phyloP scores from a whole-genome alignment of 257 asterid species.

The Eustoma russellianum region DNA sequence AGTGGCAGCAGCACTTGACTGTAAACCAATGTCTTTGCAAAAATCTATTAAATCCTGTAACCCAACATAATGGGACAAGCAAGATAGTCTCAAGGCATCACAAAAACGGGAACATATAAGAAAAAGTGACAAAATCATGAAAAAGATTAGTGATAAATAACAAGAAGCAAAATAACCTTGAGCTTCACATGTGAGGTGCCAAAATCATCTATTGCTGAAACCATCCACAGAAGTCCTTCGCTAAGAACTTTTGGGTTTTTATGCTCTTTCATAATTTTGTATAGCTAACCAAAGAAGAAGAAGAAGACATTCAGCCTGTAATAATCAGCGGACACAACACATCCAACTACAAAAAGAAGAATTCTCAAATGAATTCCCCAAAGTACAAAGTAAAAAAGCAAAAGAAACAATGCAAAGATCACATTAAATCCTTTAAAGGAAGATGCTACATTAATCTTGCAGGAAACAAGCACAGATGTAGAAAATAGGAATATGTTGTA shows the following conservation, averaged over 20 bases:
- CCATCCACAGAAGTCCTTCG: slow-evolving; percentile 96
- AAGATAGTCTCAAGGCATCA: background rate
- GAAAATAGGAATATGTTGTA: too few species aligned
- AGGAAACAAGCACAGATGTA: too few species aligned
- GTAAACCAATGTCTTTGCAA: slow-evolving; percentile 93
- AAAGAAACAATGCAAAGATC: too few species aligned
- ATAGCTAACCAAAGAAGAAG: slow-evolving; percentile 37
- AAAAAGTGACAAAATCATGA: background rate
- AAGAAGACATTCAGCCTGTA: too few species aligned
- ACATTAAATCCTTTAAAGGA: too few species aligned
- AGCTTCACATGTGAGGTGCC: slow-evolving; percentile 71
- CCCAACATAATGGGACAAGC: background rate
- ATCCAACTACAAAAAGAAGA: background rate
- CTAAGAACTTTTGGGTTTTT: slow-evolving; percentile 98
- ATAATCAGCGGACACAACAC: background rate
- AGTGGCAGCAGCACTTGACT: slow-evolving; percentile 97
- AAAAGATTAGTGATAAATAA: background rate
- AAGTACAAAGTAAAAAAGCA: too few species aligned
- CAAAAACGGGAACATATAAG: too few species aligned
- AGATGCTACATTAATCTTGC: too few species aligned
- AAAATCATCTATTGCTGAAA: slow-evolving; percentile 84
- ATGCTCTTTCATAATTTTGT: slow-evolving; percentile 94
- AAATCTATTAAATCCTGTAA: slow-evolving; percentile 90
- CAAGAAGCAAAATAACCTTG: slow-evolving; percentile 41
- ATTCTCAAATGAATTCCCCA: too few species aligned